phyloP scores from a whole-genome alignment of 805 yeast species.

The Suhomyces prunicola region DNA sequence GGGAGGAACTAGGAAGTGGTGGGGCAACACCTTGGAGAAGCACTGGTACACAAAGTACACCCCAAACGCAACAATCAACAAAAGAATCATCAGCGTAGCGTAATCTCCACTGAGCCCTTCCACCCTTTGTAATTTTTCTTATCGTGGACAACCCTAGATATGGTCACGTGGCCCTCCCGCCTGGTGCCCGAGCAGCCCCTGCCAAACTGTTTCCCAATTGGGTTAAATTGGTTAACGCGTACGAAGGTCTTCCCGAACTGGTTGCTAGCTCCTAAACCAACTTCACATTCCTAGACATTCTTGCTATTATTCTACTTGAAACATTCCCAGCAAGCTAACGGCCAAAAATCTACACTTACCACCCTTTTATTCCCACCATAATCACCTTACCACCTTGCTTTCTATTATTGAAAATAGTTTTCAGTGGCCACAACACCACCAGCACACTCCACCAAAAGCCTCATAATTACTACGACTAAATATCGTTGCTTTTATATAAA shows the following conservation, averaged over 20 bases:
- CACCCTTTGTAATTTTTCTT: background rate
- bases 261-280: background rate
- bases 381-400: no score
- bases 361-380: no score
- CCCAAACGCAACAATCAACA: conserved; percentile 6
- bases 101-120: no score
- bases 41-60: conserved; percentile 16
- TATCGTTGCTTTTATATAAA: no score
- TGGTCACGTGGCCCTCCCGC: background rate
- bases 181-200: background rate
- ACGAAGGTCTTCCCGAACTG: background rate
- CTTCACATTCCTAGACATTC: background rate
- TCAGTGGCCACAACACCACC: background rate
- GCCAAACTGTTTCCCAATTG: conserved; percentile 2
- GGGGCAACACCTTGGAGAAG: conserved; percentile 27
- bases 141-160: background rate
- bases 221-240: conserved; percentile 9
- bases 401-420: no score
- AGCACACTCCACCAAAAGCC: no score
- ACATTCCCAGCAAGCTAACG: background rate
- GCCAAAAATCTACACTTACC: no score
- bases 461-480: no score
- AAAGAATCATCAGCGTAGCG: background rate
- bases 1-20: conserved; percentile 37
- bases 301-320: background rate